Evolutionary conservation across 2,329 filamentous ascomycete genomes (phyloP), one percentile per base, ranked within the genome.

Genomic region (Penicillium sp.): DNA sequence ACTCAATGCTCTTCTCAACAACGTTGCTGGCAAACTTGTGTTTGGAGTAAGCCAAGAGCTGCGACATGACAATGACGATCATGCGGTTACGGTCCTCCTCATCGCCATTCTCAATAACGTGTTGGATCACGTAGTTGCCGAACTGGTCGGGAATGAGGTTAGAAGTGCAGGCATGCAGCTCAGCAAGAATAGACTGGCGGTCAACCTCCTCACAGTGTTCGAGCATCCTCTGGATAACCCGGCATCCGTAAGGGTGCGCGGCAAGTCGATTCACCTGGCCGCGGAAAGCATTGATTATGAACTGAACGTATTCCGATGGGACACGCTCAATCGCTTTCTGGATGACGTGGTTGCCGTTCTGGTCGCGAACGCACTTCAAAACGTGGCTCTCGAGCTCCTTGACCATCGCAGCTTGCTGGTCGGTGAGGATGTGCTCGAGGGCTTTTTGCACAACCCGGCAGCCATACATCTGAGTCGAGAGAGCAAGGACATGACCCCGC

Each of bases 21-120:
- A 99, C 93, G 66, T 99, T 97, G 68, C 92, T 97, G 0, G 94
- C 93, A 68, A 90, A 95, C 72, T 99, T 99, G 78, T 97, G 91
- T 78, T 92, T 96, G 25, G 92, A 96, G 65, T 91, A 87, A 1
- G 78, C 77, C 37, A 96, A 75, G 2, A 96, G 78, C 54, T 91
- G 84, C 12, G 81, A 79, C 61, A 87, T 86, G 60, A 97, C 88
- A 45, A 91, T 79, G 25, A 81, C 76, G 53, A 96, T 89, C 66
- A 97, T 88, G 64, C 81, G 85, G 14, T 81, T 80, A 20, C 87
- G 85, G 67, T 97, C 91, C 53, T 88, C 85, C 4, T 83, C 80
- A 49, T 86, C 82, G 23, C 92, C 92, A 60, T 90, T 85, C 57
- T 88, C 80, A 58, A 99, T 92, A 49, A 97, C 86, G 69, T 97